Evolutionary conservation across 345 rosid genomes (phyloP).

Genomic region (Arabidopsis thaliana): DNA sequence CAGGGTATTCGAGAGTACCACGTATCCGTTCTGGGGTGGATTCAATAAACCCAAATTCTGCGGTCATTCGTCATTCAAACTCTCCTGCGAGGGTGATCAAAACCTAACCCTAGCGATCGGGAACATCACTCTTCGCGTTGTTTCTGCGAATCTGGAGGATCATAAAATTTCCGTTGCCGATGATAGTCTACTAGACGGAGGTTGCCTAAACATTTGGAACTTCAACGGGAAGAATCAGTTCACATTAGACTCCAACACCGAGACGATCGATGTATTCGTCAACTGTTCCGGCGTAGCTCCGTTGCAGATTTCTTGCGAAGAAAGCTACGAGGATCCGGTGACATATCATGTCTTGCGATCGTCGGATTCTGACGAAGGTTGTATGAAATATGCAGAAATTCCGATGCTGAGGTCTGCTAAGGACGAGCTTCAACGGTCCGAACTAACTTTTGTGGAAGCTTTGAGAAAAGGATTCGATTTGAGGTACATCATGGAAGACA

Average conservation of each 20-base stretch:
- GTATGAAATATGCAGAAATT: conserved; percentile 3
- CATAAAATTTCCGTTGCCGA: conserved; percentile 39
- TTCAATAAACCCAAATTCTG: conserved; percentile 39
- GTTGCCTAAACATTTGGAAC: conserved; percentile 29
- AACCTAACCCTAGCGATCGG: neutral
- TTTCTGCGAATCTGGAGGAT: neutral
- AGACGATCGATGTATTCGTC: conserved; percentile 42
- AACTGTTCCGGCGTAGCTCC: neutral
- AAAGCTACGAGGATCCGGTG: fast-evolving
- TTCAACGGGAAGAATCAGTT: neutral
- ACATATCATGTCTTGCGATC: neutral
- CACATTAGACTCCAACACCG: neutral
- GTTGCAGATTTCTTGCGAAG: neutral
- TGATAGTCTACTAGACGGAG: neutral
- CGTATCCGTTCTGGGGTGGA: conserved; percentile 65
- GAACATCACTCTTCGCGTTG: neutral
- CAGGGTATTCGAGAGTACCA: neutral
- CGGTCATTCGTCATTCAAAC: conserved; percentile 47
- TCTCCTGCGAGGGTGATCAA: conserved; percentile 34
- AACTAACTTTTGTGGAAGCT: neutral
- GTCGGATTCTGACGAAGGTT: fast-evolving
- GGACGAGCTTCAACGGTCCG: neutral
- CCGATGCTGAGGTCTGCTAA: conserved; percentile 21
- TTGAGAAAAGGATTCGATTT: conserved; percentile 43
- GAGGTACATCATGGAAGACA: neutral